A percentile compares a stretch with the other conserved stretches of the same genome.
These are phyloP conservation scores for Spirogloea muscicola DNA, from an alignment of 139 green algal species.

Conservation along the genomic window DNA sequence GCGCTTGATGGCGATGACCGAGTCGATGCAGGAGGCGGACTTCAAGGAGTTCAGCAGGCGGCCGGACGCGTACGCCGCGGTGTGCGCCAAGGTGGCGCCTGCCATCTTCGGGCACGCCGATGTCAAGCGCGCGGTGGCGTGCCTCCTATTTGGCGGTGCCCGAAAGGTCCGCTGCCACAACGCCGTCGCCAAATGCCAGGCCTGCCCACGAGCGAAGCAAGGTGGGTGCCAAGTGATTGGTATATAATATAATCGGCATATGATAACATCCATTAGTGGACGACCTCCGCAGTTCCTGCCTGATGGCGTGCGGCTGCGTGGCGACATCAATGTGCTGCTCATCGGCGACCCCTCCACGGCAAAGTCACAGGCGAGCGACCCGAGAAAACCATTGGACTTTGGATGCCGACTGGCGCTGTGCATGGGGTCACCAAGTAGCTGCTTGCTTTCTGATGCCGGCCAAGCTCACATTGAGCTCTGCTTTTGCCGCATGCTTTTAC, in stretches of 20 bases:
- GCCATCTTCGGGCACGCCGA: conserved; percentile 91
- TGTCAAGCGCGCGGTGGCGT: conserved; percentile 94
- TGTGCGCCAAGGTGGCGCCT: conserved; percentile 77
- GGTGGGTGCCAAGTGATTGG: too few relatives aligned
- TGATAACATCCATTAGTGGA: too few relatives aligned
- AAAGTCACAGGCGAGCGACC: conserved; percentile 20
- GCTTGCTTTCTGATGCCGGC: too few relatives aligned
- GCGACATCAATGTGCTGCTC: conserved; percentile 98
- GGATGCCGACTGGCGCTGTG: too few relatives aligned
- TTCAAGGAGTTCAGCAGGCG: conserved; percentile 83
- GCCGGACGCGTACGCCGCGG: conserved; percentile 65
- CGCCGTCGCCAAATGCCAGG: too few relatives aligned
- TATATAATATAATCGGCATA: too few relatives aligned
- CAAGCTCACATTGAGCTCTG: too few relatives aligned
- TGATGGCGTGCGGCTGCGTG: conserved; percentile 65
- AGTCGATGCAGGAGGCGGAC: conserved; percentile 62
- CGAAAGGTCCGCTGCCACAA: conserved; percentile 23
- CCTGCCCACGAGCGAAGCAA: too few relatives aligned
- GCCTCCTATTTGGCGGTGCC: conserved; percentile 90
- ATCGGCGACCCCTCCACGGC: conserved; percentile 93
- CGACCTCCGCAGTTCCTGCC: conserved; percentile 40
- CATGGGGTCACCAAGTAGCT: too few relatives aligned
- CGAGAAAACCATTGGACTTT: too few relatives aligned
- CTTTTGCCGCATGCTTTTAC: conserved; percentile 60
- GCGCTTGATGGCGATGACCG: too few relatives aligned